Evolutionary conservation across 202 grass and related monocot species (phyloP), one percentile per base, ranked within the genome.

Genomic region (Setaria viridis): DNA sequence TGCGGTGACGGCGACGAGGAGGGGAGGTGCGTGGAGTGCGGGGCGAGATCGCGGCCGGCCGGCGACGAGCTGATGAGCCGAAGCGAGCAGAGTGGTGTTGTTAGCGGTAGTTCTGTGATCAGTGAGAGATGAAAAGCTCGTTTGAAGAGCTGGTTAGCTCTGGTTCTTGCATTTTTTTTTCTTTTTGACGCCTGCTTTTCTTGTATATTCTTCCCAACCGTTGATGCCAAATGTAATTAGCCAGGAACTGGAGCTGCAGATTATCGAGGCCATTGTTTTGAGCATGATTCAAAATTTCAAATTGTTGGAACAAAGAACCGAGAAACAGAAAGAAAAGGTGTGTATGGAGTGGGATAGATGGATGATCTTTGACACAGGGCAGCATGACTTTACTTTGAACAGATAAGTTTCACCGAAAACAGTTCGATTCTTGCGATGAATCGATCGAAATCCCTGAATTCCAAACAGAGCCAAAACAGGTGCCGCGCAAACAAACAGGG

Each of bases 11-110:
- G 41, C 20, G 53, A 58, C 57, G 77, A 72, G 74, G 68, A 81
- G 49, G 42, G 63, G 48, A 76, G 70, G 86, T 53, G 72, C 47
- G 74, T 54, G 55, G 62, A 87, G 80, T 86, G 64, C 62, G 85
- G 60, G 12, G 78, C 58, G 17, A 46, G 37, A 39, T 65, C 78
- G 83, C 29, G n/a, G 67, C 37, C 63, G 17, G 80, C 78, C 54
- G 82, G 72, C 47, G 77, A 37, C 56, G 64, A 17, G 62, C 20
- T 14, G 58, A 39, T 14, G 66, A 49, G 81, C 19, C 60, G 45
- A 56, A 70, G 64, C 16, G 85, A 91, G 77, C 79, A 49, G 33
- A 42, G 59, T 20, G 51, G 25, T n/a, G 8, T 0, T 41, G 39
- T 41, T 53, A 55, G 80, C 13, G 6, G 57, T 47, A 32, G 32